Evolutionary conservation across 2,329 filamentous ascomycete species (phyloP).

Genomic region (Stemphylium beticola): DNA sequence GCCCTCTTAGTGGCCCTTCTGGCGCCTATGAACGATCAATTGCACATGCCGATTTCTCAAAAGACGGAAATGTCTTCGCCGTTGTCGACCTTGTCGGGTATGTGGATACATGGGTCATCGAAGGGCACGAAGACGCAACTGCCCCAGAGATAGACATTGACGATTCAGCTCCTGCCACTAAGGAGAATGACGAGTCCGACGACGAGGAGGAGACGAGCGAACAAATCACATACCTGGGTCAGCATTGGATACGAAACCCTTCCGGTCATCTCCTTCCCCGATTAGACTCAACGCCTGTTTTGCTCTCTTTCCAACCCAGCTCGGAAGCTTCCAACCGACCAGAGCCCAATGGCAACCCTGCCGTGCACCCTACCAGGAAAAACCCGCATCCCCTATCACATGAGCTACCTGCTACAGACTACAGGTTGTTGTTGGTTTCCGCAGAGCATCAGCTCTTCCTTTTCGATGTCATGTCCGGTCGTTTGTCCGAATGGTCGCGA

Average conservation of each 20-base stretch:
- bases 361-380: constrained; percentile 57
- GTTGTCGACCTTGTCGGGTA: constrained; percentile 82
- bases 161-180: constrained; percentile 38
- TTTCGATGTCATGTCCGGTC: constrained; percentile 78
- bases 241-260: constrained; percentile 79
- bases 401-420: constrained; percentile 60
- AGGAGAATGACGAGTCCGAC: constrained; percentile 44
- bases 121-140: constrained; percentile 60
- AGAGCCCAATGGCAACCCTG: constrained; percentile 54
- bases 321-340: constrained; percentile 23
- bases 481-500: constrained; percentile 83
- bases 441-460: constrained; percentile 73
- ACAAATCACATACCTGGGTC: constrained; percentile 60
- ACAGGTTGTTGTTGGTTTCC: constrained; percentile 66
- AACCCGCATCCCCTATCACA: constrained; percentile 63
- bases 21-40: constrained; percentile 80
- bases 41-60: constrained; percentile 76
- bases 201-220: constrained; percentile 58
- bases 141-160: constrained; percentile 50
- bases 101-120: constrained; percentile 83
- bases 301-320: constrained; percentile 56
- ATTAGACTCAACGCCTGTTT: constrained; percentile 53
- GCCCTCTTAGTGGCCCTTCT: constrained; percentile 66
- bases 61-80: constrained; percentile 79
- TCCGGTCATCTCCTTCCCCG: constrained; percentile 59